Evolutionary conservation across 192 early-diverging fungal species (phyloP), one percentile per base, ranked within the genome.

Genomic region (Coemansia javaensis): DNA sequence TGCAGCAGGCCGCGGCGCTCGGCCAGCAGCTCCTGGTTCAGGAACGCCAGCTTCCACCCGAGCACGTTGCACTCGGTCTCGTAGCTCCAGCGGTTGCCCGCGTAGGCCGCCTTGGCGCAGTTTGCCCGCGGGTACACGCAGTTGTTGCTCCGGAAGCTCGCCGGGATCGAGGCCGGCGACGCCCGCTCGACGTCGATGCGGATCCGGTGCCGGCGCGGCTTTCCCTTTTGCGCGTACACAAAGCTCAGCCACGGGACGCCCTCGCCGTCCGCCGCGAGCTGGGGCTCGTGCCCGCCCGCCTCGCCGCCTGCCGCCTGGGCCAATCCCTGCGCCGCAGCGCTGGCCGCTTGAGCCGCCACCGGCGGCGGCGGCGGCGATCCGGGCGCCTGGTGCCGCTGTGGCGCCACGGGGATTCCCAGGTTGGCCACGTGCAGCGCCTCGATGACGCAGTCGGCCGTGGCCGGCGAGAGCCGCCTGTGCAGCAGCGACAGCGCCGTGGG

Each of bases 101-200:
- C 68, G 53, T 94, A 90, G 9, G 65, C 40, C 1, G 75, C 41
- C 14, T 77, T 53, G 4, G 71, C 47, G 34, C 84, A 80, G 62
- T 86, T 80, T 6, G 92, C 92, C 13, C 85, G 77, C 12, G 87
- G 87, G 53, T 94, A 94, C 27, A 94, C 79, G 53, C 88, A 93
- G 56, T 93, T 94, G 24, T 70, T 78, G 7, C 35, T 37, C 56
- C 83, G 84, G 54, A 91, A 88, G 53, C 37, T 84, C 59, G 17
- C 56, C 28, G 44, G 76, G 36, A 47, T 90, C 61, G 23, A 67
- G 47, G 30, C 38, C 35, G 22, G 77, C 8, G 63, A 57, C 16
- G 28, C 75, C 14, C 65, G 49, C 25, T 90, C 84, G 28, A 91
- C 61, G 59, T 91, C 89, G 18, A 84, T 85, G 12, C 87, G 81